Evolutionary conservation across 495 filamentous ascomycete species (phyloP), one percentile per base, ranked within the genome.

Genomic region (Parathielavia appendiculata): DNA sequence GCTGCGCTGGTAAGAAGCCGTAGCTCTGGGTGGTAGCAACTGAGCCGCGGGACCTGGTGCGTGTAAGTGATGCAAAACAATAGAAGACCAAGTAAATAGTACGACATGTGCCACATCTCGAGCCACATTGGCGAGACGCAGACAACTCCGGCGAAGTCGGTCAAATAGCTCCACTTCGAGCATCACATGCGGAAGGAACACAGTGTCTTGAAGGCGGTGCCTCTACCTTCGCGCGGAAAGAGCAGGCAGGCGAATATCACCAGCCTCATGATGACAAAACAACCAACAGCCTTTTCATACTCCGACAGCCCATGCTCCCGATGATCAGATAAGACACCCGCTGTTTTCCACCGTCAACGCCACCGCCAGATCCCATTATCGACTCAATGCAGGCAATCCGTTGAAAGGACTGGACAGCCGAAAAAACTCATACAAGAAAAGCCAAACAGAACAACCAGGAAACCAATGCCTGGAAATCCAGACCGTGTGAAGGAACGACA

Each of bases 381-480:
- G 51, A 34, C 51, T 39, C 47, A 50, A 50, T 50, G 47, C n/a
- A 10, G 10, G 8, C 47, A 12, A 35, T 26, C n/a, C 32, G 47
- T 9, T 20, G 26, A 35, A 16, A 35, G 26, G 6, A 30, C 26
- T 11, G 30, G 35, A 20, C n/a, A 35, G 47, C 47, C 11, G 8
- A 50, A 35, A 35, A 4, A 49, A 57, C 14, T 12, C 46, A 38
- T 50, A 57, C 54, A 57, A 49, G 0, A 40, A 51, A 51, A 45
- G 16, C 38, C 55, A n/a, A 51, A 51, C 54, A 56, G 5, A 30
- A 46, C 6, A 34, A 40, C 12, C 34, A 32, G 22, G 40, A 36
- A 41, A 40, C 44, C 45, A 43, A 20, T 43, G 36, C n/a, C 26
- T n/a, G 5, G 41, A 20, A 22, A 32, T 50, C 45, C 20, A 41